Evolutionary conservation across 1,139 yeast species (phyloP), one percentile per base, ranked within the genome.

Genomic region (Geotrichum phurueaensis): DNA sequence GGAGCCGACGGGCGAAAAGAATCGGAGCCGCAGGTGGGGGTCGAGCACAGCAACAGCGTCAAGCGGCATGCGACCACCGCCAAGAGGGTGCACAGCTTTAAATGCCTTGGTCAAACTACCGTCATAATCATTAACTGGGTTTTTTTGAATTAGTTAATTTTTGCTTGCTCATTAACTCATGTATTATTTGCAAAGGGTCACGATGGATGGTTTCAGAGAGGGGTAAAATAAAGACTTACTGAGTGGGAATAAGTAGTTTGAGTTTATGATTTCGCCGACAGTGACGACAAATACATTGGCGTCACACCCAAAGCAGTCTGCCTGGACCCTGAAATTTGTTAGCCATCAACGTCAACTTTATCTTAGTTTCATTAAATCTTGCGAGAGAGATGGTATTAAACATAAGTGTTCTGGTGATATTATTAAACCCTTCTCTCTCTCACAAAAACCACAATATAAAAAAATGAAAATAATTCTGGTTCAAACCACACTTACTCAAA

Each of bases 1-100:
- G 20, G 45, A 4, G n/a, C 62, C 62, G 3, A 59, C 47, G 6
- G 62, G 62, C 7, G 48, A 51, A 43, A 59, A 56, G 48, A 56
- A 53, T 12, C 62, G 53, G 36, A 53, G 56, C 27, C 62, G 33
- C 27, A 48, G 20, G 31, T 9, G 12, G 22, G 31, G 25, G 36
- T 59, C 62, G 27, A 59, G 22, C 22, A 59, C 53, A 1, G 57
- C 59, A 15, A 59, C 51, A 22, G 60, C 58, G 29, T 59, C 62
- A 45, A 59, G 43, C 4, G 60, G 60, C 25, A 45, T 43, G 49
- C 43, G 53, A 2, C 60, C 60, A n/a, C 62, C 62, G 27, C 60
- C 62, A 29, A 59, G 51, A 6, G 62, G 62, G 22, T 59, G 62
- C 2, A 48, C 56, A 7, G 57, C 62, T n/a, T 53, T 47, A 13